Evolutionary conservation across 129 eudicot species (phyloP).

Genomic region (Arctium lappa): DNA sequence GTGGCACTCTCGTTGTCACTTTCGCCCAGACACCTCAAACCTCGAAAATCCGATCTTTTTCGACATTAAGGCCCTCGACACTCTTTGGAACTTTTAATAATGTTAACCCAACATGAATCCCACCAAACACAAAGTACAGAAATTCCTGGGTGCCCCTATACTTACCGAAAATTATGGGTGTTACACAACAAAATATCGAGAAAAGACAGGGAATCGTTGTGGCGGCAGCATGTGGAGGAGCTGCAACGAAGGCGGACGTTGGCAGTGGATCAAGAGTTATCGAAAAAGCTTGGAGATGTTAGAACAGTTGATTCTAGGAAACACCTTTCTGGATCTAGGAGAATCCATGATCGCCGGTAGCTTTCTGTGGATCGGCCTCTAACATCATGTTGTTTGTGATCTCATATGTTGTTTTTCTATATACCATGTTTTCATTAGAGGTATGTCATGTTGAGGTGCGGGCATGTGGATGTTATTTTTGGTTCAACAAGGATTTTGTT

Average conservation of each 20-base stretch:
- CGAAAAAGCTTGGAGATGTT: constrained; percentile 41
- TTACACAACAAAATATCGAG: constrained; percentile 64
- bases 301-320: constrained; percentile 51
- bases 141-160: no score
- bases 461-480: constrained; percentile 11
- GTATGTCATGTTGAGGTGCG: not conserved
- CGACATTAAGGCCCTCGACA: no score
- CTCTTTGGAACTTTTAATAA: no score
- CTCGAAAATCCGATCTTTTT: no score
- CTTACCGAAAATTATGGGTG: no score
- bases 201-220: constrained; percentile 81
- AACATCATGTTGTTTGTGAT: constrained; percentile 2
- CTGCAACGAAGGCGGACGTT: constrained; percentile 52
- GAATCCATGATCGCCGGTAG: constrained; percentile 44
- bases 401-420: constrained; percentile 1
- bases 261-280: not conserved
- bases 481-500: constrained; percentile 1
- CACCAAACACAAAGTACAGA: no score
- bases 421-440: not conserved
- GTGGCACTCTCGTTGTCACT: no score
- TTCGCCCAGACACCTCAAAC: no score
- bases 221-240: constrained; percentile 88
- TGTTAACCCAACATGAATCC: no score
- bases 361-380: not conserved
- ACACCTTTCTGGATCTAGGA: constrained; percentile 44